Conservation (phyloP, 257 asterid genomes). For the Solanum verrucosum region DNA sequence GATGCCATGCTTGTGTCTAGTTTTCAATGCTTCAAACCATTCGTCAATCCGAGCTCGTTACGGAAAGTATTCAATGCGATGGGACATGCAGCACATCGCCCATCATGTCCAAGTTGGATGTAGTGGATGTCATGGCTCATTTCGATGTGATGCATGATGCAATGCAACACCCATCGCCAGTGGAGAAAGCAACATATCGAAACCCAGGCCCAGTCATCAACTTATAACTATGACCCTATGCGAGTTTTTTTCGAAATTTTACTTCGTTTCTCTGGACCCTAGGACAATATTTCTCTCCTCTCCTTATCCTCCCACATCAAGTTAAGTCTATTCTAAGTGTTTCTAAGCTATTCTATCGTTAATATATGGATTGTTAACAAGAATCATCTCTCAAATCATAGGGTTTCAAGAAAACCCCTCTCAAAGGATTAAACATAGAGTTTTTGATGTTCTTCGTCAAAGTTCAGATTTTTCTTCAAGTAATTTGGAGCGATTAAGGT, state of each 20-base stretch:
- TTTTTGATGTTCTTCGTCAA: background rate
- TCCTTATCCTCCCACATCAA: background rate
- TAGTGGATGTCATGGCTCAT: background rate
- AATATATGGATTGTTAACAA: background rate
- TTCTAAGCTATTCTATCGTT: background rate
- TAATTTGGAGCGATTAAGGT: background rate
- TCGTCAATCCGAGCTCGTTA: background rate
- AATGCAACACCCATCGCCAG: background rate
- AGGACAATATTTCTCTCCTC: background rate
- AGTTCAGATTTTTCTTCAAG: background rate
- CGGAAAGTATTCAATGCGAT: background rate
- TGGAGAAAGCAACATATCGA: background rate
- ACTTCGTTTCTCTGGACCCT: background rate
- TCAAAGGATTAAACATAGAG: background rate
- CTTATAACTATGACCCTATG: background rate
- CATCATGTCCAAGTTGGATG: background rate
- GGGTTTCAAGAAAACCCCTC: background rate
- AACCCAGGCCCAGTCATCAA: background rate
- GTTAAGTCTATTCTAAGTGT: background rate
- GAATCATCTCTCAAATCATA: background rate
- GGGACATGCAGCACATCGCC: background rate
- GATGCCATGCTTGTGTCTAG: background rate
- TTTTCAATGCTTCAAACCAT: background rate
- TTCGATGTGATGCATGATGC: background rate
- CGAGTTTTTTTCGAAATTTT: background rate